Evolutionary conservation across 164 flowering plant genomes (phyloP).

Genomic region (Vitis cinerea): DNA sequence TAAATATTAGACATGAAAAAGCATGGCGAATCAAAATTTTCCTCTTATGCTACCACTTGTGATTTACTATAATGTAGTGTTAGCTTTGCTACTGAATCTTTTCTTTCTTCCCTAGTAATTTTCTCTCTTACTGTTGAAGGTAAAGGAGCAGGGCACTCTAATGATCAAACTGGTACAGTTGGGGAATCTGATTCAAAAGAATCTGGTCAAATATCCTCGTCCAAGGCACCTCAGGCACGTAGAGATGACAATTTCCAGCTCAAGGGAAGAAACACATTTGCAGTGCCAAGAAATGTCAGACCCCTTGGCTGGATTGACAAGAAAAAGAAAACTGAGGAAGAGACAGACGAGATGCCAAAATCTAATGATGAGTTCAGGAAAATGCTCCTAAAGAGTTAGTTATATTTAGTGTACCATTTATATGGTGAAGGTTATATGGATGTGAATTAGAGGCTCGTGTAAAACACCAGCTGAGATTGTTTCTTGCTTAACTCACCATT

Average conservation of each 20-base stretch:
- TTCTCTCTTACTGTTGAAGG: constrained; percentile 9
- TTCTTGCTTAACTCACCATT: background rate
- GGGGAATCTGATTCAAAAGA: constrained; percentile 18
- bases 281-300: constrained; percentile 63
- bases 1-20: too few species aligned
- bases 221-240: constrained; percentile 9
- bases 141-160: constrained; percentile 9
- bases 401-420: background rate
- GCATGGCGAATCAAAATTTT: too few species aligned
- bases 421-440: too few species aligned
- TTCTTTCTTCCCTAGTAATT: background rate
- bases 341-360: constrained; percentile 53
- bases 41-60: too few species aligned
- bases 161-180: constrained; percentile 13
- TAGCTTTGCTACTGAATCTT: background rate
- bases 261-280: constrained; percentile 78
- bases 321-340: constrained; percentile 32
- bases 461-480: too few species aligned
- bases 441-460: too few species aligned
- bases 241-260: constrained; percentile 37
- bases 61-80: too few species aligned
- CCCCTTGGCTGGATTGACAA: constrained; percentile 44
- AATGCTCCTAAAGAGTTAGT: constrained; percentile 44
- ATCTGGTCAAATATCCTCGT: constrained; percentile 12
- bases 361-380: constrained; percentile 89